Conservation (phyloP, 352 stramenopile species). For the Globisporangium heterothallicum region DNA sequence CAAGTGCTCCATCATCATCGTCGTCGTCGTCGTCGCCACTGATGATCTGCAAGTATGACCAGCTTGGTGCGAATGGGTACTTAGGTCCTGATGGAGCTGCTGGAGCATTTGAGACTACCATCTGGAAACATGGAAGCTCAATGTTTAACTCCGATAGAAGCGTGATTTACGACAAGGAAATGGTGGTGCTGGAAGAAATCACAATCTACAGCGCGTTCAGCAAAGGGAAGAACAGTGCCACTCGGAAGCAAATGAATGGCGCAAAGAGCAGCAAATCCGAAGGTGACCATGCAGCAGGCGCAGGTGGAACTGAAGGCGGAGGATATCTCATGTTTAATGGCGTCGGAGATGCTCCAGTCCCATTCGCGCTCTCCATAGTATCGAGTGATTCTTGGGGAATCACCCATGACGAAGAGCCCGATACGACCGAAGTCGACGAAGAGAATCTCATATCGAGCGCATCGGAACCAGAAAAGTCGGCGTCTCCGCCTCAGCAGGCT, state of each 20-base stretch:
- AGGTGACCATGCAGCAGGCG: conserved; percentile 33
- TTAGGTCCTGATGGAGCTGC: conserved; percentile 71
- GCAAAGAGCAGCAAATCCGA: conserved; percentile 14
- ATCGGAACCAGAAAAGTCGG: conserved; percentile 1
- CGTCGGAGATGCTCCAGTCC: conserved; percentile 74
- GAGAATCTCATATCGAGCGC: background rate
- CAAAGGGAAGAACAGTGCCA: conserved; percentile 41
- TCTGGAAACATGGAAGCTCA: conserved; percentile 77
- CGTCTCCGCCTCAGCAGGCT: conserved; percentile 17
- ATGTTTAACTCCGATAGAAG: conserved; percentile 83
- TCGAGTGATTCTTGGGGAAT: conserved; percentile 21
- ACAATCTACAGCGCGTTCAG: conserved; percentile 78
- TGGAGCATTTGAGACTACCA: conserved; percentile 72
- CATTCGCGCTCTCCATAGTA: conserved; percentile 67
- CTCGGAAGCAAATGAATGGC: conserved; percentile 13
- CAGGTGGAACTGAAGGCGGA: conserved; percentile 43
- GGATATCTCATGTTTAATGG: conserved; percentile 87
- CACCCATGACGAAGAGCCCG: background rate
- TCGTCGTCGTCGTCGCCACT: conserved; percentile 8
- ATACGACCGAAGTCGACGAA: background rate
- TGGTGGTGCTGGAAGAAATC: conserved; percentile 75
- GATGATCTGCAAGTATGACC: conserved; percentile 72
- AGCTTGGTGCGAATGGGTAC: conserved; percentile 73
- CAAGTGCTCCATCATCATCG: conserved; percentile 9
- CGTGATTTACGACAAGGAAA: conserved; percentile 68